Conservation (phyloP, 1,284 basidiomycete species). For the Apiotrichum gracile region DNA sequence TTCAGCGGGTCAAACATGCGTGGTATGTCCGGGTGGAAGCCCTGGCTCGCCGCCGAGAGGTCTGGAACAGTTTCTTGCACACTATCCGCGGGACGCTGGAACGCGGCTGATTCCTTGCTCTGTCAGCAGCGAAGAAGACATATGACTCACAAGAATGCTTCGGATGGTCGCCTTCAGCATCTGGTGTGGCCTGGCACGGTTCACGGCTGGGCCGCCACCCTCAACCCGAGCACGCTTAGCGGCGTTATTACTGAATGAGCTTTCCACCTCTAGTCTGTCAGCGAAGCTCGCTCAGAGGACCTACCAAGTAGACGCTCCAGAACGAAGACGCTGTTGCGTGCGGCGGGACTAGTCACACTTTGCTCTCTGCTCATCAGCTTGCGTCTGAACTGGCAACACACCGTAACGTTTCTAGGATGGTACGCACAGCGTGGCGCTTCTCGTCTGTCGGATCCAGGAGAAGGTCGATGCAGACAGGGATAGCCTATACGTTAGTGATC, state of each 20-base stretch:
- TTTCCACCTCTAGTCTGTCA: constrained; percentile 3
- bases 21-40: neutral
- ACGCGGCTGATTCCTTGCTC: constrained; percentile 3
- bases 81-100: neutral
- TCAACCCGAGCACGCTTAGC: neutral
- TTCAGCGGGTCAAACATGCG: neutral
- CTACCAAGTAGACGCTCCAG: constrained; percentile 12
- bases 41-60: neutral
- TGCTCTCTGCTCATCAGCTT: neutral
- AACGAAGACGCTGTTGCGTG: constrained; percentile 17
- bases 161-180: constrained; percentile 7
- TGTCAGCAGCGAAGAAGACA: neutral
- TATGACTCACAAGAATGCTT: constrained; percentile 2
- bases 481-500: constrained; percentile 3
- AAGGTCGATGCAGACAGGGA: constrained; percentile 15
- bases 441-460: constrained; percentile 13
- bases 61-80: too few species aligned
- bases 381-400: neutral
- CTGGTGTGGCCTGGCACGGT: neutral
- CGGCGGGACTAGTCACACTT: constrained; percentile 1
- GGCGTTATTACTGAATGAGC: neutral
- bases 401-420: constrained; percentile 13
- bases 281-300: neutral
- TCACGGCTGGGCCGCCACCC: neutral
- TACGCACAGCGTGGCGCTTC: constrained; percentile 30